Evolutionary conservation across 495 filamentous ascomycete genomes (phyloP).

Genomic region (Penicillium malachiteum): DNA sequence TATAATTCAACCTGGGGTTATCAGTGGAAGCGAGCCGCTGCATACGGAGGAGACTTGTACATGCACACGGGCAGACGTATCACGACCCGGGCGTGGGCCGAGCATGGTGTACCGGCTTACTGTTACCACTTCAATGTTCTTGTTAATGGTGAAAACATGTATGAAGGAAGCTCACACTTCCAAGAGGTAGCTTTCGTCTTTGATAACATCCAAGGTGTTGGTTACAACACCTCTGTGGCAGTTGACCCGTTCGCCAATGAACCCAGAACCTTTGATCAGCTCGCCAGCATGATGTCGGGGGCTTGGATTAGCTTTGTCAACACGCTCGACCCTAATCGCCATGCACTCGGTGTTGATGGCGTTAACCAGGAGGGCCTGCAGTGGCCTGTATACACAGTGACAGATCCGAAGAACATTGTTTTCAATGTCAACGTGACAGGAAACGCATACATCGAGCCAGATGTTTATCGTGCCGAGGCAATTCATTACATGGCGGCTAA

Average conservation of each 20-base stretch:
- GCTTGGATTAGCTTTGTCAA: background rate
- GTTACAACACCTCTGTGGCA: background rate
- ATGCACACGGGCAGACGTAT: background rate
- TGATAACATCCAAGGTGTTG: background rate
- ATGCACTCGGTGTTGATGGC: background rate
- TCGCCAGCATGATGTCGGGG: background rate
- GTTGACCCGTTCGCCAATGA: background rate
- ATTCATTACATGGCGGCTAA: no score
- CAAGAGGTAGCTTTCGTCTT: background rate
- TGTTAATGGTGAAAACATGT: background rate
- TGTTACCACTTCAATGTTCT: background rate
- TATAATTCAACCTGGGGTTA: background rate
- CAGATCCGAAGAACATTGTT: background rate
- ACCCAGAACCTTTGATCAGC: background rate
- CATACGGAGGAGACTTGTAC: background rate
- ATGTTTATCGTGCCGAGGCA: background rate
- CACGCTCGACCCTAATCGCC: background rate
- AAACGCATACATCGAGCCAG: background rate
- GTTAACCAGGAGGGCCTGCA: background rate
- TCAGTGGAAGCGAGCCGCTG: background rate
- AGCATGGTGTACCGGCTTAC: background rate
- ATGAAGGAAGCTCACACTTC: background rate
- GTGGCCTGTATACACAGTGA: background rate
- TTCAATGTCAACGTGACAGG: background rate
- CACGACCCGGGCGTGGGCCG: background rate